A percentile compares a stretch with the other conserved stretches of the same genome.
These are phyloP conservation scores for Kwoniella mangroviensis DNA, from an alignment of 768 basidiomycete species.

Conservation along the genomic window DNA sequence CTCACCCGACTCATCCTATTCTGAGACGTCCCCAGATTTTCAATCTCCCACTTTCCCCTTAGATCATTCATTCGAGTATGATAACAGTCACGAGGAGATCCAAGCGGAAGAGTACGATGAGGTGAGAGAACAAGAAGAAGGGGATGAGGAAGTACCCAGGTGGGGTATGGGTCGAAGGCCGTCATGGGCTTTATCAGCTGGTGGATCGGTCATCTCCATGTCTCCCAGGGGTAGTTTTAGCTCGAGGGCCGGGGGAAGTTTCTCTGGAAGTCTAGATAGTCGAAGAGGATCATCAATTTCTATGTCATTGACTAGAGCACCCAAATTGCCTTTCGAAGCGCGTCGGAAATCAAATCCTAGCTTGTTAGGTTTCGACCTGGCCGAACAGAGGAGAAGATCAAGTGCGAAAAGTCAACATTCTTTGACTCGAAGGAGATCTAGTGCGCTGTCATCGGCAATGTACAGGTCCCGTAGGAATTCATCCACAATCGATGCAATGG, in stretches of 20 bases:
- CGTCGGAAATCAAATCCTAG: constrained; percentile 41
- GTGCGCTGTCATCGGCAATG: constrained; percentile 16
- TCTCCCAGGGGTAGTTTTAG: constrained; percentile 40
- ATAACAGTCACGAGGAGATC: constrained; percentile 21
- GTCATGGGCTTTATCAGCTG: constrained; percentile 34
- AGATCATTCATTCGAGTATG: constrained; percentile 39
- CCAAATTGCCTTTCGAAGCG: constrained; percentile 11
- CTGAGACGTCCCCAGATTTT: constrained; percentile 27
- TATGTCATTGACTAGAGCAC: constrained; percentile 2
- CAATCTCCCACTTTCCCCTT: constrained; percentile 35
- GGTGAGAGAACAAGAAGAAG: constrained; percentile 23
- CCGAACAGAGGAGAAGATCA: constrained; percentile 25
- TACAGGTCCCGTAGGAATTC: constrained; percentile 6
- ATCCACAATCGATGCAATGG: constrained; percentile 36
- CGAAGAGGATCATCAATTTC: constrained; percentile 21
- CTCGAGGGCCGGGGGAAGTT: neutral
- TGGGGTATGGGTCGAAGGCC: constrained; percentile 30
- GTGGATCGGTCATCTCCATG: constrained; percentile 48
- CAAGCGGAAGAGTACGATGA: constrained; percentile 44
- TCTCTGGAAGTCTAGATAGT: constrained; percentile 22
- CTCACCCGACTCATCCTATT: constrained; percentile 51
- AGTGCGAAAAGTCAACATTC: constrained; percentile 21
- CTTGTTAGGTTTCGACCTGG: constrained; percentile 44
- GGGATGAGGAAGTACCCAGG: constrained; percentile 26
- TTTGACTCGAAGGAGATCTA: constrained; percentile 32